Conservation (phyloP, 257 asterid genomes). For the Anisodus tanguticus region DNA sequence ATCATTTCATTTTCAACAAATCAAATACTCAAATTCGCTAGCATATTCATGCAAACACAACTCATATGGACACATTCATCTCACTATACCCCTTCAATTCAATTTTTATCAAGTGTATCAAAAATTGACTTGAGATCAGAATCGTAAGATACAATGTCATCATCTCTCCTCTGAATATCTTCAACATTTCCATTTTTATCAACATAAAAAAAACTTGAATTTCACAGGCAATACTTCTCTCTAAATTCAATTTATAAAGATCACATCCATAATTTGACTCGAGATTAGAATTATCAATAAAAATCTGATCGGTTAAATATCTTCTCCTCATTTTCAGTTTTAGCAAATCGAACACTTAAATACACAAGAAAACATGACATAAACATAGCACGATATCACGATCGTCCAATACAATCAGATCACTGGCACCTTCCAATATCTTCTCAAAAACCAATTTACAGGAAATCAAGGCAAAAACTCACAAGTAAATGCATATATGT, state of each 20-base stretch:
- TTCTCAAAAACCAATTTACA: too few relatives aligned
- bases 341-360: too few relatives aligned
- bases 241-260: too few relatives aligned
- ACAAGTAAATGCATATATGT: too few relatives aligned
- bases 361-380: not conserved
- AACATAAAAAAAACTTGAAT: too few relatives aligned
- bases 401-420: not conserved
- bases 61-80: not conserved
- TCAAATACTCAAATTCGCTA: not conserved
- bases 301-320: too few relatives aligned
- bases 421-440: not conserved
- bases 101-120: not conserved
- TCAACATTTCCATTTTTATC: too few relatives aligned
- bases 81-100: not conserved
- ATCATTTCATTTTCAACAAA: not conserved
- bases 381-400: not conserved
- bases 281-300: not conserved
- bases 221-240: not conserved
- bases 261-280: not conserved
- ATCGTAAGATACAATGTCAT: not conserved
- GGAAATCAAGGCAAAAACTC: not conserved
- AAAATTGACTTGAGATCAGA: not conserved
- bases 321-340: too few relatives aligned
- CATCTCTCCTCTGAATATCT: not conserved
- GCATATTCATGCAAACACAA: not conserved